These are phyloP conservation scores for Penicillium ochrochloron DNA, from an alignment of 495 filamentous ascomycete species.

Conservation along the genomic window DNA sequence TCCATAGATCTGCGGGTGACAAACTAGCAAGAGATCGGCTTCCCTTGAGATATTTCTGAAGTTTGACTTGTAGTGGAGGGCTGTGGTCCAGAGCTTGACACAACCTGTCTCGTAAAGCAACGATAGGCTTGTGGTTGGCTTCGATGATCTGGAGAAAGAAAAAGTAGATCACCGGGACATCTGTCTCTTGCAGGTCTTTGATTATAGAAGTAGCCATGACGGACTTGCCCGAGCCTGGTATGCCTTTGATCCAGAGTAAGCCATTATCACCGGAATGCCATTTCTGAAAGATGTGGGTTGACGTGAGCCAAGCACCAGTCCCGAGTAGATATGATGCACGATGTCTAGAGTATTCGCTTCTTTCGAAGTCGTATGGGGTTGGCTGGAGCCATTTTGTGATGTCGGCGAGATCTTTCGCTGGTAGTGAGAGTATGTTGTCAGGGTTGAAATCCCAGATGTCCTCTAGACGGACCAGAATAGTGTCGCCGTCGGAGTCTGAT, in stretches of 20 bases:
- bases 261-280: background rate
- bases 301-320: background rate
- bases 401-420: background rate
- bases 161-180: conserved; percentile 14
- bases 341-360: background rate
- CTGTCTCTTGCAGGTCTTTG: background rate
- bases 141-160: conserved; percentile 19
- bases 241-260: conserved; percentile 5
- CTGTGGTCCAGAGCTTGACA: conserved; percentile 16
- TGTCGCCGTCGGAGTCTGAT: background rate
- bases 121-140: conserved; percentile 16
- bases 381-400: background rate
- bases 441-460: background rate
- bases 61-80: conserved; percentile 15
- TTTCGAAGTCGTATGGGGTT: background rate
- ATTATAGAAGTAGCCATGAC: conserved; percentile 14
- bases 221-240: conserved; percentile 5
- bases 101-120: conserved; percentile 15
- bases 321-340: background rate
- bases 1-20: too few relatives aligned
- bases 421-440: background rate
- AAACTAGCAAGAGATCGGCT: too few relatives aligned
- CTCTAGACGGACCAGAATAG: background rate
- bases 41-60: background rate
- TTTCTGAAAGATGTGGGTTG: background rate